These are phyloP conservation scores for Mycena rosella DNA, from an alignment of 768 basidiomycete species.

Conservation along the genomic window DNA sequence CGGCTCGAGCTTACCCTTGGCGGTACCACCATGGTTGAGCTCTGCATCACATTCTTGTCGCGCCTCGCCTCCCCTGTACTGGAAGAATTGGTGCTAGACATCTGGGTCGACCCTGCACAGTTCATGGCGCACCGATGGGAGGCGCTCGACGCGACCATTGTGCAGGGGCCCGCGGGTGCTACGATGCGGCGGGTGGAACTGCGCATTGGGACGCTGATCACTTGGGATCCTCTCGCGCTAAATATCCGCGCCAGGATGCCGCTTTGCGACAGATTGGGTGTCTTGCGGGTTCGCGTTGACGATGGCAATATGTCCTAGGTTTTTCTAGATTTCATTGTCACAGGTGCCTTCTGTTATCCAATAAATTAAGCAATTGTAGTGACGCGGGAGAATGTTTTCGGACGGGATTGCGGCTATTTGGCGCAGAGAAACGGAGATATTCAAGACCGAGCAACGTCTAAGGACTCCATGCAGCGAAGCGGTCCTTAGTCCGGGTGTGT, in stretches of 20 bases:
- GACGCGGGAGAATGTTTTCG: too few species aligned
- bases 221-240: neutral
- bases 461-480: too few species aligned
- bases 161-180: neutral
- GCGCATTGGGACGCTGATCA: neutral
- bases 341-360: too few species aligned
- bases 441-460: too few species aligned
- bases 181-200: neutral
- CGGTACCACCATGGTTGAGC: neutral
- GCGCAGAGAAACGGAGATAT: too few species aligned
- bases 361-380: too few species aligned
- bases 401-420: too few species aligned
- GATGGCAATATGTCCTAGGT: too few species aligned
- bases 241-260: slow-evolving; percentile 9
- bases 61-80: neutral
- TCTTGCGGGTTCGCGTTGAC: neutral
- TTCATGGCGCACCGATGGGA: neutral
- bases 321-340: too few species aligned
- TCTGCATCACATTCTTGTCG: neutral
- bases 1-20: slow-evolving; percentile 11
- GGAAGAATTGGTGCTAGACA: slow-evolving; percentile 15
- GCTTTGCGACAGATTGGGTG: neutral
- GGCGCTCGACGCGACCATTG: slow-evolving; percentile 2
- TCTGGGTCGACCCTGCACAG: slow-evolving; percentile 4
- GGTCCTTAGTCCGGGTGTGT: too few species aligned